phyloP scores from a whole-genome alignment of 805 yeast species.

The Candida silvicultrix region DNA sequence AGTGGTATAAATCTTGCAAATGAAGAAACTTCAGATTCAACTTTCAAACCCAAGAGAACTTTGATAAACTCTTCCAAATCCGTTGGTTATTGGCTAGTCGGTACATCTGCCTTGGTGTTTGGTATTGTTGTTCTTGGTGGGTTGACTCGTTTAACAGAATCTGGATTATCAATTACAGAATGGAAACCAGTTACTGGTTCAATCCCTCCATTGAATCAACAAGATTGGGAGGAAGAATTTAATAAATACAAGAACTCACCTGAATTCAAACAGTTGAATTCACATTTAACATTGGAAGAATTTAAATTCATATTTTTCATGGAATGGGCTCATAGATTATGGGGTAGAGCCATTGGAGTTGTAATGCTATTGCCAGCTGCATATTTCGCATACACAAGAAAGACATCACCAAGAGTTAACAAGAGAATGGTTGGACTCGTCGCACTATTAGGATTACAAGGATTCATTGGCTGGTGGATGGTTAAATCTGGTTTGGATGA shows the following conservation, averaged over 20 bases:
- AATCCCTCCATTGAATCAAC: slow-evolving; percentile 76
- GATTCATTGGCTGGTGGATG: slow-evolving; percentile 99
- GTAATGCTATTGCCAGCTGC: slow-evolving; percentile 79
- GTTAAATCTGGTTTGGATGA: slow-evolving; percentile 91
- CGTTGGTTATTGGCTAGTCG: slow-evolving; percentile 85
- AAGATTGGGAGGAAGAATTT: slow-evolving; percentile 85
- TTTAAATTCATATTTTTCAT: slow-evolving; percentile 90
- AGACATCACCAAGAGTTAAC: slow-evolving; percentile 62
- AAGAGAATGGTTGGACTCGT: slow-evolving; percentile 66
- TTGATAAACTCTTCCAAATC: slow-evolving; percentile 31
- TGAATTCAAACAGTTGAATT: slow-evolving; percentile 82
- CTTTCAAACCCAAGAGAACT: slow-evolving; percentile 8
- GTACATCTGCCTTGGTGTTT: slow-evolving; percentile 83
- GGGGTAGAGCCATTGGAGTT: slow-evolving; percentile 88
- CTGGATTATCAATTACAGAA: slow-evolving; percentile 93
- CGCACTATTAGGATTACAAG: slow-evolving; percentile 82
- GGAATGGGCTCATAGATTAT: slow-evolving; percentile 96
- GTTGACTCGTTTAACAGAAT: slow-evolving; percentile 88
- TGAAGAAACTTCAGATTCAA: neutral
- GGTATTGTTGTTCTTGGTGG: slow-evolving; percentile 98
- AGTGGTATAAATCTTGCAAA: neutral
- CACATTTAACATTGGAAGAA: slow-evolving; percentile 84
- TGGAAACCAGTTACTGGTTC: slow-evolving; percentile 98
- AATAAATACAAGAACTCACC: slow-evolving; percentile 78
- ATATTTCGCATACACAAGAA: slow-evolving; percentile 65